These are phyloP conservation scores for Tillandsia leiboldiana DNA, from an alignment of 176 grass and related monocot genomes.

Conservation along the genomic window DNA sequence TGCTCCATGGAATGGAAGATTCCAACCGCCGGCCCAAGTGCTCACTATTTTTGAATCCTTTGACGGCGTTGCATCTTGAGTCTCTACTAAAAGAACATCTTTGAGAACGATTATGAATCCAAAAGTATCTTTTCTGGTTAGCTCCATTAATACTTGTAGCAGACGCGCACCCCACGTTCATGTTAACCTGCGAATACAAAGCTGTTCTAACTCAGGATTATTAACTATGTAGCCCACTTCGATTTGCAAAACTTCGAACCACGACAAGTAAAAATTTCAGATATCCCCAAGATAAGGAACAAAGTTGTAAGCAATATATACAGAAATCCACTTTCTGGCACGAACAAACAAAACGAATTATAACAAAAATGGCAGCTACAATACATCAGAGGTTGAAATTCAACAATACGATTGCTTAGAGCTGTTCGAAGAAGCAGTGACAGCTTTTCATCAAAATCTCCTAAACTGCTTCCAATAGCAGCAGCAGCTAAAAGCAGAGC, in stretches of 20 bases:
- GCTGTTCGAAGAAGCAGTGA: too few relatives aligned
- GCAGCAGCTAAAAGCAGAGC: too few relatives aligned
- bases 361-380: too few relatives aligned
- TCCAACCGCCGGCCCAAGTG: slow-evolving; percentile 12
- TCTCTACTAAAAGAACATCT: slow-evolving; percentile 34
- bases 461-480: too few relatives aligned
- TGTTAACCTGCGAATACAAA: slow-evolving; percentile 15
- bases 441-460: too few relatives aligned
- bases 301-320: too few relatives aligned
- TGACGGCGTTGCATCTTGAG: slow-evolving; percentile 6
- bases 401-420: too few relatives aligned
- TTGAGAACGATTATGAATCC: slow-evolving; percentile 20
- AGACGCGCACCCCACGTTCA: slow-evolving; percentile 52
- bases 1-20: slow-evolving; percentile 23
- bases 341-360: too few relatives aligned
- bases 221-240: neutral
- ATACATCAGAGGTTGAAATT: too few relatives aligned
- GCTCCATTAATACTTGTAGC: slow-evolving; percentile 52
- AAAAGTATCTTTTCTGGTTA: slow-evolving; percentile 32
- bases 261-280: too few relatives aligned
- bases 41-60: slow-evolving; percentile 34
- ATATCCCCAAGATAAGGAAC: too few relatives aligned
- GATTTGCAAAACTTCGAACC: neutral
- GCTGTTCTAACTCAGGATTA: slow-evolving; percentile 1
- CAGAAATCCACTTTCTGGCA: too few relatives aligned